phyloP scores from a whole-genome alignment of 306 rosid genomes.

The Fagus crenata region DNA sequence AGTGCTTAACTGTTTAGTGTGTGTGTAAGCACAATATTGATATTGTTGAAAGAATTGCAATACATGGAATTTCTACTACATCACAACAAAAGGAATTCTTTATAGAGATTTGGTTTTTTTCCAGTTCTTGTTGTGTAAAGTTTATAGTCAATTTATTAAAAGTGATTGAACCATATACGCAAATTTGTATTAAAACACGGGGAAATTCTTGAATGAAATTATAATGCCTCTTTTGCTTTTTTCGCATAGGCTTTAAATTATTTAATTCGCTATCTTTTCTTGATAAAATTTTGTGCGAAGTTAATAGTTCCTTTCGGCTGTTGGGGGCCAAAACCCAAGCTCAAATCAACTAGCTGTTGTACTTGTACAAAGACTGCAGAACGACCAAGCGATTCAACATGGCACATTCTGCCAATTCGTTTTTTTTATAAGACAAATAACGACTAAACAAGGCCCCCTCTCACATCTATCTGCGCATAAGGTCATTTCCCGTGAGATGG shows the following conservation, averaged over 20 bases:
- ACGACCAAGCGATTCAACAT: too few relatives aligned
- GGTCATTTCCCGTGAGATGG: too few relatives aligned
- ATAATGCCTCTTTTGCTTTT: neutral
- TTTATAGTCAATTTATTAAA: neutral
- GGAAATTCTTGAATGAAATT: slow-evolving; percentile 7
- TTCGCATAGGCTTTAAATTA: neutral
- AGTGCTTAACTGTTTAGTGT: slow-evolving; percentile 25
- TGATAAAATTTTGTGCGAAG: too few relatives aligned
- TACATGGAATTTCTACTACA: slow-evolving; percentile 9
- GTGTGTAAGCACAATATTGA: slow-evolving; percentile 31
- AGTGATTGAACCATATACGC: slow-evolving; percentile 5
- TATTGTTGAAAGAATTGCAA: neutral
- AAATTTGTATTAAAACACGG: neutral
- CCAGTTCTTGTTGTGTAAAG: slow-evolving; percentile 13
- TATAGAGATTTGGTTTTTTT: neutral
- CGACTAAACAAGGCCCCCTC: too few relatives aligned
- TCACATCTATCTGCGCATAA: too few relatives aligned
- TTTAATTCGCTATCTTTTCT: neutral
- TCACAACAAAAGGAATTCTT: slow-evolving; percentile 22
- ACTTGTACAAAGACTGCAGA: too few relatives aligned
- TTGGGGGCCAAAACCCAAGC: too few relatives aligned
- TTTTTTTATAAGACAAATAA: too few relatives aligned
- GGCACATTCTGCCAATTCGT: too few relatives aligned
- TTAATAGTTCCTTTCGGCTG: too few relatives aligned
- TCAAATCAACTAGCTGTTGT: too few relatives aligned